A percentile compares a stretch with the other conserved stretches of the same genome.
Conservation (phyloP, 176 grass and related monocot genomes). For the Oryza longistaminata region DNA sequence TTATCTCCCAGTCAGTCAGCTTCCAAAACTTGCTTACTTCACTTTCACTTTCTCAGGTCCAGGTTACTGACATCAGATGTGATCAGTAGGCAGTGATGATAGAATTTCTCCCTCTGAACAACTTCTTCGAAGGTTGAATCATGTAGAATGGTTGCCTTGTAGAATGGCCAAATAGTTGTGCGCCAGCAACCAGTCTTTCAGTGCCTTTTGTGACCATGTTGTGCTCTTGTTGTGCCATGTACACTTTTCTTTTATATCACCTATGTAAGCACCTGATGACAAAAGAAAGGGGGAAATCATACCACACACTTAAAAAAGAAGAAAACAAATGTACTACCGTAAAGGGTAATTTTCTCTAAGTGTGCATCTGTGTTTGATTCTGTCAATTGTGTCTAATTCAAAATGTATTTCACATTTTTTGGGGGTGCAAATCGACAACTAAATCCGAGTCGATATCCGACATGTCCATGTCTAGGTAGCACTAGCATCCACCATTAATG, state of each 20-base stretch:
- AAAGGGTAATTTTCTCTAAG: not conserved
- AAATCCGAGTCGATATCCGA: not conserved
- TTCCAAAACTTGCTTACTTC: slow-evolving; percentile 42
- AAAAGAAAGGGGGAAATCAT: not conserved
- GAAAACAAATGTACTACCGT: not conserved
- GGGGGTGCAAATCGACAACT: not conserved
- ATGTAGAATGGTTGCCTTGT: slow-evolving; percentile 39
- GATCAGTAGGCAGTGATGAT: slow-evolving; percentile 23
- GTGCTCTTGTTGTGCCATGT: not conserved
- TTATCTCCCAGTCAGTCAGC: slow-evolving; percentile 34
- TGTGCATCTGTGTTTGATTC: not conserved
- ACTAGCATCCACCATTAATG: not conserved
- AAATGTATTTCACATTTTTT: too few relatives aligned
- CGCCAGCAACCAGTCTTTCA: not conserved
- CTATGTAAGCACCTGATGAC: not conserved
- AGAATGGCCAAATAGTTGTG: slow-evolving; percentile 39
- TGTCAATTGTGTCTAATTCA: too few relatives aligned
- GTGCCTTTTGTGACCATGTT: not conserved
- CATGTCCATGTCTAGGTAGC: not conserved
- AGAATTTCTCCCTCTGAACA: slow-evolving; percentile 25
- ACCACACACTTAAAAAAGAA: not conserved
- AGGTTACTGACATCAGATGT: slow-evolving; percentile 27
- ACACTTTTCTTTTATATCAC: not conserved
- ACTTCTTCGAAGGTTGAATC: slow-evolving; percentile 31
- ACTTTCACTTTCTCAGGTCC: slow-evolving; percentile 19